A percentile compares a stretch with the other conserved stretches of the same genome.
Evolutionary conservation across 169 alveolate species (phyloP).

Genomic region (Cryptosporidium bovis): DNA sequence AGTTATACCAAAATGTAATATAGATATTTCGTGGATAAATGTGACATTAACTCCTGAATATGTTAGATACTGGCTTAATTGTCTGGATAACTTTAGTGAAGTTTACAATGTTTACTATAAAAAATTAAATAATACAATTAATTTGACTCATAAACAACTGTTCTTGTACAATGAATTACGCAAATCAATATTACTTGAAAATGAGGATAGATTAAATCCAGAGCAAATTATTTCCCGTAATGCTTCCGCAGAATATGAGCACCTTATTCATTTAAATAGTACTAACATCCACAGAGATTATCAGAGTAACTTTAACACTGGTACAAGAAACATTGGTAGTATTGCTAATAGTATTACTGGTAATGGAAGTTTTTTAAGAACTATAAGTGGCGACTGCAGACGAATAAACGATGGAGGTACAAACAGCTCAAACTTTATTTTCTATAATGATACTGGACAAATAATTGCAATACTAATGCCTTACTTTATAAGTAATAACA

Average conservation of each 20-base stretch:
- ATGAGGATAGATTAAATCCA: not conserved
- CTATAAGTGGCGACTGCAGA: too few relatives aligned
- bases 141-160: not conserved
- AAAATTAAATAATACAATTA: not conserved
- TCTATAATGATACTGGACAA: conserved; percentile 67
- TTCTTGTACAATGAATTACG: conserved; percentile 2
- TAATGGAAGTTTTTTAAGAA: too few relatives aligned
- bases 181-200: not conserved
- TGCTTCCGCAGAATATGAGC: conserved; percentile 26
- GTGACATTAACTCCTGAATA: conserved; percentile 57
- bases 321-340: too few relatives aligned
- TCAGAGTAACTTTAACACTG: too few relatives aligned
- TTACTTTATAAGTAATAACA: conserved; percentile 3
- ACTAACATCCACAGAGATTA: too few relatives aligned
- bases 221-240: not conserved
- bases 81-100: conserved; percentile 49
- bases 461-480: conserved; percentile 65
- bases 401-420: not conserved
- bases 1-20: conserved; percentile 12
- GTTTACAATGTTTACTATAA: conserved; percentile 6
- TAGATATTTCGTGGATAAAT: conserved; percentile 62
- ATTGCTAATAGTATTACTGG: too few relatives aligned
- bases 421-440: conserved; percentile 24
- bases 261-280: too few relatives aligned
- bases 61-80: conserved; percentile 41